Evolutionary conservation across 2,329 filamentous ascomycete species (phyloP).

Genomic region (Aurifilum marmelostoma): DNA sequence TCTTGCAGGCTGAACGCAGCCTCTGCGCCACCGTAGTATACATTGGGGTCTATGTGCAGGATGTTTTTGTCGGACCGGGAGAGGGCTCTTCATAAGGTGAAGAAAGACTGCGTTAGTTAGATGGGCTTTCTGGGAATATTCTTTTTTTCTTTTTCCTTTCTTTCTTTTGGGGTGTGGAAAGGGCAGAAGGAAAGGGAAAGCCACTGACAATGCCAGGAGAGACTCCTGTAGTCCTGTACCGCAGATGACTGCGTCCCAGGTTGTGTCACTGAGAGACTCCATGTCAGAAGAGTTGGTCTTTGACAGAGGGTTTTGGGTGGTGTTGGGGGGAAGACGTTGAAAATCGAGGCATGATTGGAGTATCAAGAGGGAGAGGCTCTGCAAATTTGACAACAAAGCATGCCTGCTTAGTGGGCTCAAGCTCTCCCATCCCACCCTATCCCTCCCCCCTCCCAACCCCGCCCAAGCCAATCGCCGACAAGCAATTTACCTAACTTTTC

Average conservation of each 20-base stretch:
- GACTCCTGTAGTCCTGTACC: conserved; percentile 80
- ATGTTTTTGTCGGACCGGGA: conserved; percentile 91
- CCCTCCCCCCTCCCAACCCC: conserved; percentile 5
- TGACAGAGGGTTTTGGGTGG: neutral
- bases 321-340: conserved; percentile 31
- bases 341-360: conserved; percentile 17
- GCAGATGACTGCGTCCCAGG: conserved; percentile 79
- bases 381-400: conserved; percentile 17
- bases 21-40: conserved; percentile 85
- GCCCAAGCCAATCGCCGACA: neutral
- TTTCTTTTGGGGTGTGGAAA: too few relatives aligned
- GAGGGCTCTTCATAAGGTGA: conserved; percentile 69
- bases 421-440: conserved; percentile 1
- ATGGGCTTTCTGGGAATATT: conserved; percentile 44
- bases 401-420: conserved; percentile 9
- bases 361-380: conserved; percentile 17
- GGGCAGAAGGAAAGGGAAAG: conserved; percentile 18
- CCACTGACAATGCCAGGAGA: conserved; percentile 73
- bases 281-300: conserved; percentile 47
- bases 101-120: conserved; percentile 72
- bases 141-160: conserved; percentile 33
- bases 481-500: neutral
- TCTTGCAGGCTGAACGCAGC: conserved; percentile 86
- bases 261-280: conserved; percentile 74
- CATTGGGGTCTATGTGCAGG: conserved; percentile 84